Conservation (phyloP, 495 filamentous ascomycete species). For the Aspergillus asperescens region DNA sequence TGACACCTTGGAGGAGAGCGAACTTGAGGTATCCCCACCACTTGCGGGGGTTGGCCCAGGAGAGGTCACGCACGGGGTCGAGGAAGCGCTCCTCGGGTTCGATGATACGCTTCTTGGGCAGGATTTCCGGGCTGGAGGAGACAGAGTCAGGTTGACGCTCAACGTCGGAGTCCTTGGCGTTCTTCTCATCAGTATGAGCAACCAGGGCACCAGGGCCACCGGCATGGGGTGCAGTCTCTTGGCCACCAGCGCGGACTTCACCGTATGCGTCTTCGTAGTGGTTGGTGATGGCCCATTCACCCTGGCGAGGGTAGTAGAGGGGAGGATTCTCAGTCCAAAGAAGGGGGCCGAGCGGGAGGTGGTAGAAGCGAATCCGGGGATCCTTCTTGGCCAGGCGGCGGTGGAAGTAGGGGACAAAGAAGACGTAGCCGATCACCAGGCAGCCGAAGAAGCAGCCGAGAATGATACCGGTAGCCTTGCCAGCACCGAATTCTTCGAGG, state of each 20-base stretch:
- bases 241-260: constrained; percentile 22
- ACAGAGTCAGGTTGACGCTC: constrained; percentile 48
- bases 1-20: constrained; percentile 53
- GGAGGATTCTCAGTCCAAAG: constrained; percentile 43
- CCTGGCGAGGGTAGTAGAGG: constrained; percentile 44
- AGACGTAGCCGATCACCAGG: constrained; percentile 46
- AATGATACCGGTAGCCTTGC: constrained; percentile 51
- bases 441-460: constrained; percentile 53
- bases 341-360: constrained; percentile 53
- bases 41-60: constrained; percentile 31
- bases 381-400: constrained; percentile 53
- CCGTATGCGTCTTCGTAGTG: constrained; percentile 45
- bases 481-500: constrained; percentile 44
- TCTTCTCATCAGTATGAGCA: constrained; percentile 48
- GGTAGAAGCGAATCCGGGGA: constrained; percentile 51
- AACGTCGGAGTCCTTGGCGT: constrained; percentile 55
- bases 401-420: constrained; percentile 60
- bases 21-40: constrained; percentile 41
- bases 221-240: constrained; percentile 5
- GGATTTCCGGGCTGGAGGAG: constrained; percentile 21
- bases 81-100: constrained; percentile 34
- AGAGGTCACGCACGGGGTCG: constrained; percentile 26
- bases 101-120: constrained; percentile 21
- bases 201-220: neutral
- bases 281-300: constrained; percentile 38